Percentiles rank a stretch among this genome's conserved stretches.
These are phyloP conservation scores for Arachis hypogaea DNA, from an alignment of 306 rosid species.

Conservation along the genomic window DNA sequence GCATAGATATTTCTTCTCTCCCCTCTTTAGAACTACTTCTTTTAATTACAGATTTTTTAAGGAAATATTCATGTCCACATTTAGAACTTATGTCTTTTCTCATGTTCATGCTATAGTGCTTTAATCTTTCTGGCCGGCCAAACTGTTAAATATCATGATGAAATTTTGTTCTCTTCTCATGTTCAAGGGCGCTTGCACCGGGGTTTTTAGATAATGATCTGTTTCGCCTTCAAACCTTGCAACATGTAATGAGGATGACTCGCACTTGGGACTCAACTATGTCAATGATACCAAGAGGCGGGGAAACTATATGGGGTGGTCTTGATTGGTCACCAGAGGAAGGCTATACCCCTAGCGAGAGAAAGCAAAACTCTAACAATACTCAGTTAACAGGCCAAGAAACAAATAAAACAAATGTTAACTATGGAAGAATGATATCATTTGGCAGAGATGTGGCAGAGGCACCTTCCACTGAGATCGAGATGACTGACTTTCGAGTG, in stretches of 20 bases:
- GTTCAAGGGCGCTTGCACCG: constrained; percentile 75
- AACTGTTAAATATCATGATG: constrained; percentile 21
- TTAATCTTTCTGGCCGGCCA: background rate
- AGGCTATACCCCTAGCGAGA: constrained; percentile 47
- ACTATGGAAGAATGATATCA: constrained; percentile 78
- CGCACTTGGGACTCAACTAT: constrained; percentile 93
- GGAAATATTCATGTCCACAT: constrained; percentile 16
- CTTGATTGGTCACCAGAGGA: constrained; percentile 92
- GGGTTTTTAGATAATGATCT: constrained; percentile 78
- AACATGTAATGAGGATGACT: constrained; percentile 80
- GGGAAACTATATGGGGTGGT: constrained; percentile 85
- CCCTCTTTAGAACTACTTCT: constrained; percentile 3
- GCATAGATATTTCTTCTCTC: constrained; percentile 9
- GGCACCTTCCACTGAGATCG: constrained; percentile 64
- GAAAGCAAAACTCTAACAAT: constrained; percentile 45
- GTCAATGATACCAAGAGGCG: constrained; percentile 94
- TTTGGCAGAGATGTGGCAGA: constrained; percentile 77
- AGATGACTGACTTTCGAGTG: constrained; percentile 68
- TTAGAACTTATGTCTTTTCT: background rate
- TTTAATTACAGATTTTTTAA: constrained; percentile 14
- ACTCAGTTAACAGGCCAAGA: constrained; percentile 40
- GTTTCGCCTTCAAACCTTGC: constrained; percentile 82
- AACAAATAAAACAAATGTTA: constrained; percentile 42
- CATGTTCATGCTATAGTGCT: background rate
- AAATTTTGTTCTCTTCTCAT: constrained; percentile 35